These are phyloP conservation scores for Cyberlindnera euphorbiae DNA, from an alignment of 805 yeast species.

Conservation along the genomic window DNA sequence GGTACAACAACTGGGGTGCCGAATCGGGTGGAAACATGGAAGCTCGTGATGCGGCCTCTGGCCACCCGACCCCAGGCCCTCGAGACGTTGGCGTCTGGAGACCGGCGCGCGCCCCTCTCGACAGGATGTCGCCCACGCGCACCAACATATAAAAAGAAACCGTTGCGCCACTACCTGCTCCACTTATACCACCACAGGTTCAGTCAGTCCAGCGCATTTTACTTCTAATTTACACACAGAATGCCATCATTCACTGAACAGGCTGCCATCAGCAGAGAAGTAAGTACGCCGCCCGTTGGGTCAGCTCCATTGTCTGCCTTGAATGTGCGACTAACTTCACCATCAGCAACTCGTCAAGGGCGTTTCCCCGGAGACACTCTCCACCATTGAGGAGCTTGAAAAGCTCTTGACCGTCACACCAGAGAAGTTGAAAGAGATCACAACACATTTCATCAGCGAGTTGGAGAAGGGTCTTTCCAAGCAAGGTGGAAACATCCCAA, in stretches of 20 bases:
- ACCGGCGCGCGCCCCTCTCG: too few relatives aligned
- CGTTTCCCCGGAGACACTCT: constrained; percentile 57
- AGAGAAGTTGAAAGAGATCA: constrained; percentile 57
- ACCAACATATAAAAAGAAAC: background rate
- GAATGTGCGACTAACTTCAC: background rate
- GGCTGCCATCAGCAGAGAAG: constrained; percentile 16
- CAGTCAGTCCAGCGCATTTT: too few relatives aligned
- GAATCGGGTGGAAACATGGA: too few relatives aligned
- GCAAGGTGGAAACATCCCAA: constrained; percentile 84
- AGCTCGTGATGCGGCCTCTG: too few relatives aligned
- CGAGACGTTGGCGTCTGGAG: too few relatives aligned
- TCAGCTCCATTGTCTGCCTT: too few relatives aligned
- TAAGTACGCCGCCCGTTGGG: constrained; percentile 6
- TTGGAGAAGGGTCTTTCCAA: constrained; percentile 74
- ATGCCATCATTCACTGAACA: constrained; percentile 2
- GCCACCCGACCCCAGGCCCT: too few relatives aligned
- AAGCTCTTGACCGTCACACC: constrained; percentile 56
- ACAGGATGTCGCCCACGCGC: background rate
- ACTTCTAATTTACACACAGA: background rate
- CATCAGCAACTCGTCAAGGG: constrained; percentile 30
- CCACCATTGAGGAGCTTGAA: constrained; percentile 56
- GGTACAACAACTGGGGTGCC: too few relatives aligned
- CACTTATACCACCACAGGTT: background rate
- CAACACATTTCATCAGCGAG: constrained; percentile 73
- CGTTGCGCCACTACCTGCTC: too few relatives aligned